These are phyloP conservation scores for Cicer bijugum DNA, from an alignment of 306 rosid species.

Conservation along the genomic window DNA sequence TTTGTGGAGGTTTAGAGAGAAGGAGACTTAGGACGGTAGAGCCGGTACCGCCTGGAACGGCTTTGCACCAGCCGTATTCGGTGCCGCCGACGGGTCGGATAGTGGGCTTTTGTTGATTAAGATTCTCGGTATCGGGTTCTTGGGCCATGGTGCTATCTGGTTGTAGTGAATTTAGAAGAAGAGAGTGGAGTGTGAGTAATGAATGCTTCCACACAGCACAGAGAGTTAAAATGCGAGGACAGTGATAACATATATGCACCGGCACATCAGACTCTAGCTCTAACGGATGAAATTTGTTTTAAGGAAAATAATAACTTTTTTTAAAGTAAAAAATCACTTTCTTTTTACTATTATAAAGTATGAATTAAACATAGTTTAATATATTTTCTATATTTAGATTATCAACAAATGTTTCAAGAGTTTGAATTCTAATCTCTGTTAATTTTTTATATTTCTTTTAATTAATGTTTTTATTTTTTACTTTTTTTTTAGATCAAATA, in stretches of 20 bases:
- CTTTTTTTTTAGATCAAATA: too few species aligned
- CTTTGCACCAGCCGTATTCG: conserved; percentile 91
- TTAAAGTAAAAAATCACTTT: too few species aligned
- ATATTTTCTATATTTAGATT: too few species aligned
- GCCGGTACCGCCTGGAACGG: conserved; percentile 88
- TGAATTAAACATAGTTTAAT: too few species aligned
- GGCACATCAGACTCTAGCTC: too few species aligned
- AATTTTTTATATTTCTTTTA: too few species aligned
- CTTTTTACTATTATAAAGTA: too few species aligned
- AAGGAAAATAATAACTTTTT: too few species aligned
- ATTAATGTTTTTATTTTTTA: too few species aligned
- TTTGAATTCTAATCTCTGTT: too few species aligned
- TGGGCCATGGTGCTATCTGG: conserved; percentile 48
- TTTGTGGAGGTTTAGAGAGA: conserved; percentile 65
- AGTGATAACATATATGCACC: neutral
- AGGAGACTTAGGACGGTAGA: conserved; percentile 75
- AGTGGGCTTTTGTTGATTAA: conserved; percentile 1
- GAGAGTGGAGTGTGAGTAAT: neutral
- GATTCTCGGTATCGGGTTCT: neutral
- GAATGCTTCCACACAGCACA: neutral
- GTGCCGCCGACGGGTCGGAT: conserved; percentile 81
- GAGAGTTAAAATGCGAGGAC: neutral
- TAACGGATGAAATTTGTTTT: too few species aligned
- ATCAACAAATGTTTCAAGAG: too few species aligned
- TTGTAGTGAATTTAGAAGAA: neutral